phyloP scores from a whole-genome alignment of 2,329 filamentous ascomycete species.

The Monilinia vaccinii-corymbosi region DNA sequence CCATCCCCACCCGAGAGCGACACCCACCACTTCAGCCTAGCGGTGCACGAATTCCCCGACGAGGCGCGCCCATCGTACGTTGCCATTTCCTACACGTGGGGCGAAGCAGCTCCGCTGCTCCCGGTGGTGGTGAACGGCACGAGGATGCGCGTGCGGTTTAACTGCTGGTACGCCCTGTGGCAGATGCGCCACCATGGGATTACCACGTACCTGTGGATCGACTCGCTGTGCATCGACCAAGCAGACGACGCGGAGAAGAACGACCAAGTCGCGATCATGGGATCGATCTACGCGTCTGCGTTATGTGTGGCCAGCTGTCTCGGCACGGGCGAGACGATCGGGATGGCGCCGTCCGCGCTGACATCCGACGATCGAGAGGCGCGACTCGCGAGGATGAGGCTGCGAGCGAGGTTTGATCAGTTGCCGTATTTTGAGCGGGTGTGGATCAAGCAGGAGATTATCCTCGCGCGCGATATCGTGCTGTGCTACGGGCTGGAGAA shows the following conservation, averaged over 20 bases:
- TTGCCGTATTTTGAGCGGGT: slow-evolving; percentile 4
- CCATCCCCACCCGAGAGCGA: neutral
- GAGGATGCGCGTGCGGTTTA: neutral
- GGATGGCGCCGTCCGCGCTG: neutral
- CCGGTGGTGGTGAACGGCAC: neutral
- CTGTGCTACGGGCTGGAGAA: neutral
- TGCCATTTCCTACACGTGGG: slow-evolving; percentile 5
- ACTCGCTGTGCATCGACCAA: slow-evolving; percentile 19
- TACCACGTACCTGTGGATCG: slow-evolving; percentile 13
- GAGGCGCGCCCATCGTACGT: neutral
- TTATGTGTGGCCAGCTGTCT: slow-evolving; percentile 14
- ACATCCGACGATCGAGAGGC: neutral
- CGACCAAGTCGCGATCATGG: slow-evolving; percentile 13
- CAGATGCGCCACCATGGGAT: slow-evolving; percentile 8
- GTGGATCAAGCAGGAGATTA: slow-evolving; percentile 5
- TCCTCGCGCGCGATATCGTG: neutral
- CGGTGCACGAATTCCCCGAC: neutral
- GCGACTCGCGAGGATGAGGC: neutral
- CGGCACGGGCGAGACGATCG: slow-evolving; percentile 4
- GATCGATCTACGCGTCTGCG: slow-evolving; percentile 14
- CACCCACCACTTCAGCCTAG: neutral
- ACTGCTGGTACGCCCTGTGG: slow-evolving; percentile 7
- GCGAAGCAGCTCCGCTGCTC: neutral
- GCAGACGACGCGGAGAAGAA: slow-evolving; percentile 11
- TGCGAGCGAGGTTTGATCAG: neutral